Base-by-base conservation (phyloP, 805 yeast genomes). In the Yarrowia sp. region DNA sequence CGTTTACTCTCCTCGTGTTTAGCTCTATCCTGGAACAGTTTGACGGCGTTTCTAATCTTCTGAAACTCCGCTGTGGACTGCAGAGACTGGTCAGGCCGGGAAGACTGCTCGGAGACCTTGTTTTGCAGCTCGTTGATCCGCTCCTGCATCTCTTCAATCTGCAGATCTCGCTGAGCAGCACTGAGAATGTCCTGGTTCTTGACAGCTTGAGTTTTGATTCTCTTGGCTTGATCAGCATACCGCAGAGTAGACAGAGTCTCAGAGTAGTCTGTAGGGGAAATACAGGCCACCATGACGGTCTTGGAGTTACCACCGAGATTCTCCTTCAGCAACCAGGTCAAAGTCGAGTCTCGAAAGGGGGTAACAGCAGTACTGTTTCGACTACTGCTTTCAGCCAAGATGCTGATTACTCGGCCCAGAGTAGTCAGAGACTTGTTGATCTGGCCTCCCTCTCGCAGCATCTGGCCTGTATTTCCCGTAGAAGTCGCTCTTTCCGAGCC, bases 201-300 rank as follows among this genome's bases (percentile, higher is more conserved):
- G 24, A 73, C 82, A 0, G 94, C 96, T 19, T 77, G 77, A 40
- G 91, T 87, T 67, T 83, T 83, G 71, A 91, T 89, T 71, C 81
- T 80, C 74, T 90, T 89, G 2, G 92, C 94, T 68, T 88, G 85
- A 20, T 86, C 88, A 0, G 96, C 96, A 75, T 91, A 91, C 70
- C 92, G 80, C 68, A 91, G 78, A 0, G 96, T 91, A 47, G 90
- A 88, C 71, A 87, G 75, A 0, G 92, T 87, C 73, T 91, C 96
- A 20, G 90, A 93, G 75, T 85, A 88, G 72, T 89, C 94, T 17
- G 86, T 81, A 0, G 96, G 96, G 0, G 96, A 87, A 0, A 92
- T 81, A 75, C 96, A 91, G 20, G 95, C 95, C n/a, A 92, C 84
- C 89, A 92, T 86, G 1, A 88, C 88, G 0, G 96, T 92, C 73